Evolutionary conservation across 176 grass and related monocot genomes (phyloP).

Genomic region (Cymbopogon citratus): DNA sequence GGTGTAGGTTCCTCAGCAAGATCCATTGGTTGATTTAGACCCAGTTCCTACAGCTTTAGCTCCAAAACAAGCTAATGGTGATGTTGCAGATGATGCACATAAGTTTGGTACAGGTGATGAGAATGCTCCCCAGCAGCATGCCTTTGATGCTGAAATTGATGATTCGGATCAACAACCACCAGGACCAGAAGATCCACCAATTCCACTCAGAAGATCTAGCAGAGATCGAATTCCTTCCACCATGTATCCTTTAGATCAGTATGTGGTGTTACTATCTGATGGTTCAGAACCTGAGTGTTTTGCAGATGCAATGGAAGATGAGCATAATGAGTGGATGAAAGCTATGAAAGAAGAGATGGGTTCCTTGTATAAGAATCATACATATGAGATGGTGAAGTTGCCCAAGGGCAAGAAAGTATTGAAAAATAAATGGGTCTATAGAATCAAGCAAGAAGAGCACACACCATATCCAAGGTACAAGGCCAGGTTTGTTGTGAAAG

Average conservation of each 20-base stretch:
- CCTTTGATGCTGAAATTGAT: not conserved
- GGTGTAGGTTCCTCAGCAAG: not conserved
- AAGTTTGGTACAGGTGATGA: slow-evolving; percentile 1
- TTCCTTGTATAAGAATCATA: too few species aligned
- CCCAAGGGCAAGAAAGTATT: not conserved
- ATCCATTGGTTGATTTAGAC: not conserved
- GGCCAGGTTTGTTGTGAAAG: not conserved
- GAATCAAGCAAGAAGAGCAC: not conserved
- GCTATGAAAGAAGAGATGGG: slow-evolving; percentile 5
- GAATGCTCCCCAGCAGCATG: not conserved
- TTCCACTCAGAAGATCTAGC: too few species aligned
- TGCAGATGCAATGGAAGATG: not conserved
- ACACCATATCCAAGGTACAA: not conserved
- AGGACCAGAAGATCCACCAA: not conserved
- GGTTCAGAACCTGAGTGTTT: not conserved
- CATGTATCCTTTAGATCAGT: not conserved
- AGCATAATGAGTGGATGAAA: not conserved
- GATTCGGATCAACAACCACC: not conserved
- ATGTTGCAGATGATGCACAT: not conserved
- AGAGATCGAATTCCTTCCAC: not conserved
- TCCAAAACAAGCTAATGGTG: not conserved
- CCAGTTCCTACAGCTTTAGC: not conserved
- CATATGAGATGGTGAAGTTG: not conserved
- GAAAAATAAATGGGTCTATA: not conserved
- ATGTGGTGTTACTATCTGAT: not conserved